Base-by-base conservation (phyloP, 805 yeast species). In the Candida corydali region DNA sequence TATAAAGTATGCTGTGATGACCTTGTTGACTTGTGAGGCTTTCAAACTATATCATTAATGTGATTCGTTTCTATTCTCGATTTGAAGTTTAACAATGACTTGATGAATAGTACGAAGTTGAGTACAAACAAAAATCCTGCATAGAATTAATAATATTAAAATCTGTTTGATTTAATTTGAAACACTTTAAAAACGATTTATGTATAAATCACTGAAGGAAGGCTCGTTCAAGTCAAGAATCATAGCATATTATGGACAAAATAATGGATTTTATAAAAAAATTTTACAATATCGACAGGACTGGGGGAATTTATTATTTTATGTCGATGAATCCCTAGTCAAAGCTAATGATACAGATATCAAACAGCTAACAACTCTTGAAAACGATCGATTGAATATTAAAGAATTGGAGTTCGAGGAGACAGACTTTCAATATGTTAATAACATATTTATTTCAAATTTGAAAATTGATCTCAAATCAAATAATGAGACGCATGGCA, bases 221-320 rank as follows among this genome's bases (percentile, higher is more conserved):
- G 34, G 51, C 17, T 42, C 63, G 1, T 50, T 55, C 40, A 59
- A 55, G 35, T 47, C 60, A 2, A 45, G 70, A 36, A 61, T 65
- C 40, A 51, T 53, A 19, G 57, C 53, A 42, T 54, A 54, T 34
- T 79, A 69, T 50, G 89, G 89, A 0, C 49, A 57, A 18, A 70
- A 76, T 44, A 66, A 63, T 25, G 53, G 52, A 1, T 65, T 65
- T 35, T 62, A 75, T 28, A 54, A 71, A 8, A 53, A 55, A 12
- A 55, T 75, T 3, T 55, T 75, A 3, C 54, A 65, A 17, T 62
- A 69, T 25, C 72, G 81, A 40, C 64, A 61, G 12, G 58, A 56
- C 3, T 80, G 82, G 77, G 77, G 75, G 24, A 54, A 55, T 1
- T 55, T 62, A 18, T 43, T 75, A 26, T 78, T 78, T 41, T 59